A percentile compares a stretch with the other conserved stretches of the same genome.
Evolutionary conservation across 1,284 basidiomycete species (phyloP).

Genomic region (Cryptococcus depauperatus): DNA sequence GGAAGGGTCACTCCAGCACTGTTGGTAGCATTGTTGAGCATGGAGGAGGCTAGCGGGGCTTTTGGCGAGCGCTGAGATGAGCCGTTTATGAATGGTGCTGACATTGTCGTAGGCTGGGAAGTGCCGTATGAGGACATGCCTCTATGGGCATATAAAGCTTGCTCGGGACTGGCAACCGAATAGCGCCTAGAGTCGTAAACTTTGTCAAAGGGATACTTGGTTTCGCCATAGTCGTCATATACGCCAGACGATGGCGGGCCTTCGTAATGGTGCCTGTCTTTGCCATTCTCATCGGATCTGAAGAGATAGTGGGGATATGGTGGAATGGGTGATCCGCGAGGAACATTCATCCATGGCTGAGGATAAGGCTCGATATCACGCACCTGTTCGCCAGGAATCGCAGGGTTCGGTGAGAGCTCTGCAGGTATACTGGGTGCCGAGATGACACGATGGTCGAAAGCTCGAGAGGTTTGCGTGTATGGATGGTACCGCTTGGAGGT

Average conservation of each 20-base stretch:
- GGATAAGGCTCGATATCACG: background rate
- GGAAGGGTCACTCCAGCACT: slow-evolving; percentile 22
- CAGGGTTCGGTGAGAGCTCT: background rate
- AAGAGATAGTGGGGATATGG: slow-evolving; percentile 6
- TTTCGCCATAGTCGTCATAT: no score
- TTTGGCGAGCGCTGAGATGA: no score
- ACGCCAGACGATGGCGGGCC: no score
- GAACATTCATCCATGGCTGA: background rate
- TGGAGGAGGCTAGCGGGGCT: no score
- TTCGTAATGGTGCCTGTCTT: background rate
- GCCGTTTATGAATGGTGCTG: no score
- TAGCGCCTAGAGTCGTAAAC: no score
- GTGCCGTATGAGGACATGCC: no score
- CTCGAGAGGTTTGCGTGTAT: slow-evolving; percentile 5
- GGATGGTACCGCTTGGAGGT: slow-evolving; percentile 9
- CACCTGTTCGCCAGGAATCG: background rate
- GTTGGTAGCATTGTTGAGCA: no score
- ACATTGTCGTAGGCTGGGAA: no score
- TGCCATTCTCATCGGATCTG: background rate
- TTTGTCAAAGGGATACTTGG: no score
- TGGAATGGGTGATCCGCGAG: slow-evolving; percentile 6
- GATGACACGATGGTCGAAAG: background rate
- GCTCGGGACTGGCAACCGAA: no score
- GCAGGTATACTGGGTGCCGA: background rate
- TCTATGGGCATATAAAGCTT: no score